Percentiles rank a stretch among this genome's conserved stretches.
Evolutionary conservation across 2,329 filamentous ascomycete genomes (phyloP).

Genomic region (Ophiostoma perfectum): DNA sequence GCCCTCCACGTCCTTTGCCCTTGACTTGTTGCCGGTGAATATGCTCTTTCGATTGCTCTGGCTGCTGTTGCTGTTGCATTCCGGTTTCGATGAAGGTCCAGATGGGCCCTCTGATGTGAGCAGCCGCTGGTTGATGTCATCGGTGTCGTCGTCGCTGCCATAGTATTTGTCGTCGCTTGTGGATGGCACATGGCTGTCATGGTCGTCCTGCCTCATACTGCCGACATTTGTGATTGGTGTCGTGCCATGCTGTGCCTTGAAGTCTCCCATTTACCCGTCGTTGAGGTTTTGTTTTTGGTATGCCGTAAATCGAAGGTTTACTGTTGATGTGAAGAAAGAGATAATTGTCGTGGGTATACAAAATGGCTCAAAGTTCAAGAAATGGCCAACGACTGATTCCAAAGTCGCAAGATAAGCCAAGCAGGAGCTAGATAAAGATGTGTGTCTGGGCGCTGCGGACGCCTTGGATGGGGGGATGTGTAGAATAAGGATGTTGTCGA

Average conservation of each 20-base stretch:
- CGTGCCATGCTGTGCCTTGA: slow-evolving; percentile 6
- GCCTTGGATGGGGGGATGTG: not conserved
- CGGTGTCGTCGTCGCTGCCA: slow-evolving; percentile 14
- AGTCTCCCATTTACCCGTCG: not conserved
- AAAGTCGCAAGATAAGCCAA: slow-evolving; percentile 3
- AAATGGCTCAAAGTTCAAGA: not conserved
- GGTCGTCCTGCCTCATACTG: not conserved
- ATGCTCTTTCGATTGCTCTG: not conserved
- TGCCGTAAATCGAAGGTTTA: not conserved
- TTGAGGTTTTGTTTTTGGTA: not conserved
- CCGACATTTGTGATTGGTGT: not conserved
- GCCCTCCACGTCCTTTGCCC: not conserved
- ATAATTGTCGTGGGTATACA: too few species aligned
- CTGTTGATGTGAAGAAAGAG: too few species aligned
- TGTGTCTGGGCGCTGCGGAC: not conserved
- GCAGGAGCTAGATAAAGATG: not conserved
- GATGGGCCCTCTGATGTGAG: slow-evolving; percentile 7
- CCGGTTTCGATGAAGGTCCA: not conserved
- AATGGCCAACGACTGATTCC: not conserved
- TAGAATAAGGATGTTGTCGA: not conserved
- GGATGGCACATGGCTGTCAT: not conserved
- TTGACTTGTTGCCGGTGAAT: slow-evolving; percentile 2
- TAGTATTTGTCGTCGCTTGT: slow-evolving; percentile 9
- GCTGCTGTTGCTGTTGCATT: not conserved
- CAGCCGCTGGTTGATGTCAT: slow-evolving; percentile 14